Conservation (phyloP, 208 protist species). For the Leishmania guyanensis region DNA sequence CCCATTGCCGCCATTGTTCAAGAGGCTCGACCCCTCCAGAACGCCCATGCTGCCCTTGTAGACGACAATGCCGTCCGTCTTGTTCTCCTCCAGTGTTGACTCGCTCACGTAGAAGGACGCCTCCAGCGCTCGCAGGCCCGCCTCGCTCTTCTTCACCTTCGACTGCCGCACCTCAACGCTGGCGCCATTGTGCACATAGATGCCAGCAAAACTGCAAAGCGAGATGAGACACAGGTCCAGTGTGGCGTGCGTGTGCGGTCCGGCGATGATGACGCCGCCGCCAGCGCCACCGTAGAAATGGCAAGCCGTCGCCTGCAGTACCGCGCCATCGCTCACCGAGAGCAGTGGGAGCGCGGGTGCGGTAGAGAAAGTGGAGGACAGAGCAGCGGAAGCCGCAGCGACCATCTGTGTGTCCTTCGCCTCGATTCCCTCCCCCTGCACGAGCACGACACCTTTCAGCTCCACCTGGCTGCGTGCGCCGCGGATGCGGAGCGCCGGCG, state of each 20-base stretch:
- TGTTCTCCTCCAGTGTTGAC: conserved; percentile 50
- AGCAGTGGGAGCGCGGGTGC: conserved; percentile 42
- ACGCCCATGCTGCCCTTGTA: conserved; percentile 37
- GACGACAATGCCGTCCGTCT: conserved; percentile 59
- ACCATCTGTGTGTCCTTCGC: neutral
- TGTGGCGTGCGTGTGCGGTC: conserved; percentile 27
- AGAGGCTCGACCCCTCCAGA: conserved; percentile 46
- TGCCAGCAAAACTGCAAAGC: conserved; percentile 55
- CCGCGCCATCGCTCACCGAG: conserved; percentile 36
- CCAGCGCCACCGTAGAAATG: conserved; percentile 67
- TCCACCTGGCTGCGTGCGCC: conserved; percentile 34
- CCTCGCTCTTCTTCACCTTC: conserved; percentile 52
- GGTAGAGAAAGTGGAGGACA: neutral
- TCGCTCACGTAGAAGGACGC: conserved; percentile 32
- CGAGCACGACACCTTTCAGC: conserved; percentile 63
- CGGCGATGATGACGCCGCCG: conserved; percentile 45
- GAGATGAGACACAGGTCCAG: conserved; percentile 61
- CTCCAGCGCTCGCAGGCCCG: conserved; percentile 38
- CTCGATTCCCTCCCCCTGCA: conserved; percentile 20
- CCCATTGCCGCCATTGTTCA: conserved; percentile 65
- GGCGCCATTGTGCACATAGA: conserved; percentile 45
- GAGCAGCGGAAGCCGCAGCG: neutral
- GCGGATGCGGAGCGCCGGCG: conserved; percentile 53
- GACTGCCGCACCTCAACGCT: conserved; percentile 39
- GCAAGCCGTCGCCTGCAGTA: conserved; percentile 46